Percentiles rank a stretch among this genome's conserved stretches.
These are phyloP conservation scores for Malbranchea zuffiana DNA, from an alignment of 2,329 filamentous ascomycete species.

Conservation along the genomic window DNA sequence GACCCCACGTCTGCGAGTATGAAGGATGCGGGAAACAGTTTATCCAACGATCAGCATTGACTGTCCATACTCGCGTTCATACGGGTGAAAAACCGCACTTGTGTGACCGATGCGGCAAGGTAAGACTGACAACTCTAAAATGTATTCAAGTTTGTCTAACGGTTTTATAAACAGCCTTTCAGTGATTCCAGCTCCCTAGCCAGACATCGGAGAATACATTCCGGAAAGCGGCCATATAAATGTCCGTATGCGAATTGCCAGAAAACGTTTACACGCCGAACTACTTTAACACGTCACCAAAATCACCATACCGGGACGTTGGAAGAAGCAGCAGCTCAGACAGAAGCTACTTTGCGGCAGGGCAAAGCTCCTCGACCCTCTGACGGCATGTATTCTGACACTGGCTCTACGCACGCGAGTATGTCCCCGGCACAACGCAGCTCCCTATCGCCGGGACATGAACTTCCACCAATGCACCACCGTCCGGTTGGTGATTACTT, in stretches of 20 bases:
- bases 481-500: constrained; percentile 63
- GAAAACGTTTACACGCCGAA: constrained; percentile 94
- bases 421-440: constrained; percentile 72
- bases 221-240: constrained; percentile 90
- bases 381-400: constrained; percentile 35
- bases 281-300: constrained; percentile 87
- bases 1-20: constrained; percentile 86
- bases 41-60: constrained; percentile 90
- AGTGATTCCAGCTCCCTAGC: constrained; percentile 93
- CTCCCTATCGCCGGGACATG: constrained; percentile 68
- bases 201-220: constrained; percentile 86
- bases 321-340: constrained; percentile 82
- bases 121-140: constrained; percentile 34
- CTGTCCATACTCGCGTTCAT: constrained; percentile 88
- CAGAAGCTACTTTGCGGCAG: constrained; percentile 67
- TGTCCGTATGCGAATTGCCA: constrained; percentile 96
- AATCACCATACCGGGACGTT: constrained; percentile 93
- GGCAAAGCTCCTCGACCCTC: constrained; percentile 29
- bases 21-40: constrained; percentile 89
- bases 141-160: constrained; percentile 5
- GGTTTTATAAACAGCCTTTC: constrained; percentile 55
- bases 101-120: constrained; percentile 94
- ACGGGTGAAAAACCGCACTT: constrained; percentile 97
- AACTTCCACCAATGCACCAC: constrained; percentile 58
- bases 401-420: constrained; percentile 46